phyloP scores from a whole-genome alignment of 768 basidiomycete genomes.

The Postia placenta region DNA sequence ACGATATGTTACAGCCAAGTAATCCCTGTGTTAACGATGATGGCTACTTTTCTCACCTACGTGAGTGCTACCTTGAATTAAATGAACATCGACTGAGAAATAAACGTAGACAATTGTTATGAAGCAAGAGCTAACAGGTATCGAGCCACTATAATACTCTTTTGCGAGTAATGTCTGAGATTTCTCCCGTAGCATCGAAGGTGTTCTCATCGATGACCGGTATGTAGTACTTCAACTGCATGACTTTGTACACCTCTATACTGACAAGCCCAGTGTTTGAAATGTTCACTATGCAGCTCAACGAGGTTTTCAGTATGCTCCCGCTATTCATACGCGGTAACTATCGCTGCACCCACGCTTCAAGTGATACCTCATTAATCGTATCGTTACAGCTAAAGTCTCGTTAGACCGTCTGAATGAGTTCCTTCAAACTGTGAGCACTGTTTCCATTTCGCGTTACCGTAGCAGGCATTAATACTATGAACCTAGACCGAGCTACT shows the following conservation, averaged over 20 bases:
- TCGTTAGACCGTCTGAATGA: slow-evolving; percentile 54
- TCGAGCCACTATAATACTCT: slow-evolving; percentile 28
- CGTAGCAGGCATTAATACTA: neutral
- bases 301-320: slow-evolving; percentile 24
- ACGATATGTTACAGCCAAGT: slow-evolving; percentile 36
- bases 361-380: neutral
- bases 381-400: slow-evolving; percentile 42
- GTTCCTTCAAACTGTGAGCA: slow-evolving; percentile 33
- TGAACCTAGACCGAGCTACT: slow-evolving; percentile 40
- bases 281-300: slow-evolving; percentile 47
- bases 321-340: slow-evolving; percentile 30
- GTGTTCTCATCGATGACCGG: slow-evolving; percentile 36
- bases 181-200: slow-evolving; percentile 22
- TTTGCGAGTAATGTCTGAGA: slow-evolving; percentile 20
- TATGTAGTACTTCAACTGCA: neutral
- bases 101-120: slow-evolving; percentile 29
- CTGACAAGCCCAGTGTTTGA: slow-evolving; percentile 57
- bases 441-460: no score
- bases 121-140: slow-evolving; percentile 31
- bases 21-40: slow-evolving; percentile 61
- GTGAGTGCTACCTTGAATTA: slow-evolving; percentile 31
- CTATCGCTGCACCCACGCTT: slow-evolving; percentile 30
- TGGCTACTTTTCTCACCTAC: slow-evolving; percentile 56
- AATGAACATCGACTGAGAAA: slow-evolving; percentile 30
- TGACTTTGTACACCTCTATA: no score